These are phyloP conservation scores for Coemansia aciculifera DNA, from an alignment of 192 early-diverging fungal genomes.

Conservation along the genomic window DNA sequence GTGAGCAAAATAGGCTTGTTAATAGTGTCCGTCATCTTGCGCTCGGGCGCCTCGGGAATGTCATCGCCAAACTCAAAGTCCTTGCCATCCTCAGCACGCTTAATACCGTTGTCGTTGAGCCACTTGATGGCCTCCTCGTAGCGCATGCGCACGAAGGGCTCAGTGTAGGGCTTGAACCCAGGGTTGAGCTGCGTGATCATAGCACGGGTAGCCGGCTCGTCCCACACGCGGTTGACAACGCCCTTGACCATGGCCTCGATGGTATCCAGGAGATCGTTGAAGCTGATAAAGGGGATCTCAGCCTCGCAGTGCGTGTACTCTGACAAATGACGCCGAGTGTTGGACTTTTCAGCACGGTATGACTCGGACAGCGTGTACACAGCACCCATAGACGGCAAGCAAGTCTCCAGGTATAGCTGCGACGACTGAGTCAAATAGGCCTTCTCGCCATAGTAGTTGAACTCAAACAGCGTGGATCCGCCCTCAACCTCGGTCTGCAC, in stretches of 20 bases:
- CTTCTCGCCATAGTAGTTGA: conserved; percentile 96
- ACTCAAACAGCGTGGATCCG: conserved; percentile 89
- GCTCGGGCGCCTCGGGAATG: conserved; percentile 97
- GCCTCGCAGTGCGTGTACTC: conserved; percentile 98
- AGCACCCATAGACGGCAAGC: conserved; percentile 91
- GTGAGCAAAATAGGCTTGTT: conserved; percentile 91
- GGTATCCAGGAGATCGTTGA: conserved; percentile 83
- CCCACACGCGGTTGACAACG: conserved; percentile 77
- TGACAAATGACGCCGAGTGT: conserved; percentile 94
- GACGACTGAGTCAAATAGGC: conserved; percentile 99
- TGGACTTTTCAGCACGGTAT: conserved; percentile 96
- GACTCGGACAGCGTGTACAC: conserved; percentile 96
- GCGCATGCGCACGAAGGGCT: conserved; percentile 94
- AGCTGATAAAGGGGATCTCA: conserved; percentile 92
- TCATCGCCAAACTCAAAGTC: conserved; percentile 98
- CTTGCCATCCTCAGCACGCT: conserved; percentile 83
- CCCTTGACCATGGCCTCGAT: conserved; percentile 89
- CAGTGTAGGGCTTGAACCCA: conserved; percentile 66
- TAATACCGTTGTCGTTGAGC: conserved; percentile 86
- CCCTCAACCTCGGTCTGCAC: conserved; percentile 99
- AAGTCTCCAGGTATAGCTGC: conserved; percentile 97
- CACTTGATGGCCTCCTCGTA: conserved; percentile 96
- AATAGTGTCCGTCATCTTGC: conserved; percentile 98
- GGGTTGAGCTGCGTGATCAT: conserved; percentile 92
- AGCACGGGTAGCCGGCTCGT: conserved; percentile 70